phyloP scores from a whole-genome alignment of 352 stramenopile genomes.

The Aphanomyces cochlioides region DNA sequence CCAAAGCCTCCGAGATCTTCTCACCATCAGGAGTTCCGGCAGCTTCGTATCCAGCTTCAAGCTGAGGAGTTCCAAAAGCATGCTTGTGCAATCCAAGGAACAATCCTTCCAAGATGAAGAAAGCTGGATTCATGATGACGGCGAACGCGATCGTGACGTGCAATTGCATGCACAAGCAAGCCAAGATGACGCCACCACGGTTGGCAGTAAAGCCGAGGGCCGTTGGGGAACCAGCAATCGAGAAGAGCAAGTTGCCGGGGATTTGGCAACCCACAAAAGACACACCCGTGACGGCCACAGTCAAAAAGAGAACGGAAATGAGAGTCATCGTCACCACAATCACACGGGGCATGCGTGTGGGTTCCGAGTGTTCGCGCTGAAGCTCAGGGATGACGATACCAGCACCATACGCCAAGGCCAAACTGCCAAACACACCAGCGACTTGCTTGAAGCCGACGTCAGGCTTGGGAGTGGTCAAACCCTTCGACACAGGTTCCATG shows the following conservation, averaged over 20 bases:
- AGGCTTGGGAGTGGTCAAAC: not conserved
- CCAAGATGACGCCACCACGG: conserved; percentile 1
- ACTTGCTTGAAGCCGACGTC: not conserved
- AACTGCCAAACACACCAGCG: not conserved
- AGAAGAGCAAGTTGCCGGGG: not conserved
- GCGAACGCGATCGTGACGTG: not conserved
- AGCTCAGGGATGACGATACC: not conserved
- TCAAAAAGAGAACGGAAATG: conserved; percentile 1
- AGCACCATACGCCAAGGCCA: not conserved
- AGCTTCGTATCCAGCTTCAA: not conserved
- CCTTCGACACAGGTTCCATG: conserved; percentile 22
- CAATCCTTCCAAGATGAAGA: not conserved
- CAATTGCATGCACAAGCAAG: not conserved
- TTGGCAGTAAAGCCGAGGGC: not conserved
- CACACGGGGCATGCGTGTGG: not conserved
- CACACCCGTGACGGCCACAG: not conserved
- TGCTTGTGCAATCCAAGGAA: not conserved
- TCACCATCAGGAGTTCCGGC: not conserved
- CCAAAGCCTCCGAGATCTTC: not conserved
- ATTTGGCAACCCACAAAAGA: not conserved
- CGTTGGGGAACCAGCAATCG: not conserved
- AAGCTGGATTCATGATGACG: not conserved
- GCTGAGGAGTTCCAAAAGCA: not conserved
- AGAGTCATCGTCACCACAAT: not conserved
- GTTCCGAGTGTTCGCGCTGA: not conserved